phyloP scores from a whole-genome alignment of 1,284 basidiomycete species.

The Ustilago crameri region DNA sequence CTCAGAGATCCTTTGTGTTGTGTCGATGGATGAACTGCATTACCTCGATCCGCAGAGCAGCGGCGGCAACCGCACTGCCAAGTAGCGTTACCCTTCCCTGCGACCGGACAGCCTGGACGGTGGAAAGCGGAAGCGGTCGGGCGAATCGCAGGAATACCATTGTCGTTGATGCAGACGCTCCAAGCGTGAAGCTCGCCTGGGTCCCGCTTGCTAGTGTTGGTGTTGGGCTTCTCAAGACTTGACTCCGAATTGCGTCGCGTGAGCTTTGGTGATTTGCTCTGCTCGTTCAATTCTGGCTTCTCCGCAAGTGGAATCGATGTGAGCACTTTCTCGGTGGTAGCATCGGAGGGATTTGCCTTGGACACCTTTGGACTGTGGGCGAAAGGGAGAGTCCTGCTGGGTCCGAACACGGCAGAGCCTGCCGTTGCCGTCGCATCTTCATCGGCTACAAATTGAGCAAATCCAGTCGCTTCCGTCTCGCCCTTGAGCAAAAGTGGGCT shows the following conservation, averaged over 20 bases:
- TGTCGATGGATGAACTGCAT: slow-evolving; percentile 8
- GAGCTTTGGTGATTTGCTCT: slow-evolving; percentile 8
- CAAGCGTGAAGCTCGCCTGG: slow-evolving; percentile 47
- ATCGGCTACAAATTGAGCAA: slow-evolving; percentile 24
- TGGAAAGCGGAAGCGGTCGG: slow-evolving; percentile 41
- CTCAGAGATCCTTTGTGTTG: slow-evolving; percentile 27
- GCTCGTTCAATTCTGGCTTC: slow-evolving; percentile 10
- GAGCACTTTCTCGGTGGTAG: neutral
- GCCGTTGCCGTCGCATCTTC: slow-evolving; percentile 27
- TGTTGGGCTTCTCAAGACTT: slow-evolving; percentile 16
- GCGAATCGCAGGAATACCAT: slow-evolving; percentile 38
- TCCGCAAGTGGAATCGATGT: slow-evolving; percentile 5
- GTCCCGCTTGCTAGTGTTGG: slow-evolving; percentile 22
- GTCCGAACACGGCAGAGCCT: slow-evolving; percentile 20
- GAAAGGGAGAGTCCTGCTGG: slow-evolving; percentile 9
- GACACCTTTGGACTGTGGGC: neutral
- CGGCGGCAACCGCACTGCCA: slow-evolving; percentile 47
- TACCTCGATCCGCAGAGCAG: neutral
- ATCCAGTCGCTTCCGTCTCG: slow-evolving; percentile 25
- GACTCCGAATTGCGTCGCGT: slow-evolving; percentile 40
- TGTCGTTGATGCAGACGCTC: slow-evolving; percentile 40
- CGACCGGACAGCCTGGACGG: slow-evolving; percentile 29
- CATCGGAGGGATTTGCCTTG: too few relatives aligned
- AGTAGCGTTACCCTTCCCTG: slow-evolving; percentile 43
- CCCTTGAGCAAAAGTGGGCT: slow-evolving; percentile 39